Evolutionary conservation across 306 rosid genomes (phyloP).

Genomic region (Casuarina cunninghamiana): DNA sequence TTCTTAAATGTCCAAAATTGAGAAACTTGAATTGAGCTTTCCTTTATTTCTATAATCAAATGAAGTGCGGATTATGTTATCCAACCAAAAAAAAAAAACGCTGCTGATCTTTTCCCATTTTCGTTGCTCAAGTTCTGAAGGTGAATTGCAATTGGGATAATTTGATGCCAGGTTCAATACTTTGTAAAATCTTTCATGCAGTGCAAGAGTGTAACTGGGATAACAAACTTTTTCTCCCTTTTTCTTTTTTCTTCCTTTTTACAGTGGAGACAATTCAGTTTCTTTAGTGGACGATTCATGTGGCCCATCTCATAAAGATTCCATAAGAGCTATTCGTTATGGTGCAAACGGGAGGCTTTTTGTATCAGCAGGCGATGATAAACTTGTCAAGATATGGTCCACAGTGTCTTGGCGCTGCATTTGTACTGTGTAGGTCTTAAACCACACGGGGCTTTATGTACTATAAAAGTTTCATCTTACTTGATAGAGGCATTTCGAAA

Average conservation of each 20-base stretch:
- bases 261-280: constrained; percentile 57
- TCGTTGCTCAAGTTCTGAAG: neutral
- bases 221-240: neutral
- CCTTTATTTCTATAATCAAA: neutral
- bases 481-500: constrained; percentile 10
- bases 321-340: constrained; percentile 73
- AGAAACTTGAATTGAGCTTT: neutral
- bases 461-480: neutral
- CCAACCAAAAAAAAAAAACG: no score
- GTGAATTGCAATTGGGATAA: no score
- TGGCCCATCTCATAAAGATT: constrained; percentile 56
- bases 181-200: neutral
- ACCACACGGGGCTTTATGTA: neutral
- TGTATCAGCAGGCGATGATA: constrained; percentile 91
- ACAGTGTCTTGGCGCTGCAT: constrained; percentile 74
- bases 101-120: neutral
- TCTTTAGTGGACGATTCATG: constrained; percentile 54
- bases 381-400: constrained; percentile 83
- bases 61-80: neutral
- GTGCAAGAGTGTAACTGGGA: neutral
- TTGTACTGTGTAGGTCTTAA: constrained; percentile 59
- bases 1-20: neutral
- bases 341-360: constrained; percentile 69
- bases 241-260: neutral
- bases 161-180: no score